Conservation (phyloP, 345 rosid genomes). For the Aurinia saxatilis region DNA sequence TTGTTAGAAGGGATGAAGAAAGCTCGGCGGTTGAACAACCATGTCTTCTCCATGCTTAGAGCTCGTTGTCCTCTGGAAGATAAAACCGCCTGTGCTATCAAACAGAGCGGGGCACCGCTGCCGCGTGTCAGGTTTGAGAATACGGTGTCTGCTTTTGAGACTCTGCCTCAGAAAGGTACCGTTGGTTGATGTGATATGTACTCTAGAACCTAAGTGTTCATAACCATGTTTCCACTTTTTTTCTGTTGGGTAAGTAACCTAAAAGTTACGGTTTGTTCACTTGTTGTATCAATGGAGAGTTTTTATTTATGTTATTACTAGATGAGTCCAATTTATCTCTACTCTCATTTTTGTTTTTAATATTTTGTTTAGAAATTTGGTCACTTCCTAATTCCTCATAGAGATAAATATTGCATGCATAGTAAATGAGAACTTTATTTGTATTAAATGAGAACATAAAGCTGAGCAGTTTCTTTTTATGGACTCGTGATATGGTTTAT, state of each 20-base stretch:
- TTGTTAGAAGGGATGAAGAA: constrained; percentile 94
- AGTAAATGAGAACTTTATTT: too few species aligned
- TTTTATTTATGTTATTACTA: too few species aligned
- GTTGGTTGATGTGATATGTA: constrained; percentile 17
- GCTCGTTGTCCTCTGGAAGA: constrained; percentile 97
- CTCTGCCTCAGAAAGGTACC: constrained; percentile 82
- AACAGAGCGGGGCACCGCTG: constrained; percentile 92
- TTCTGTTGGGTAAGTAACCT: not conserved
- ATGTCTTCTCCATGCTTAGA: constrained; percentile 95
- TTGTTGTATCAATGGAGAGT: not conserved
- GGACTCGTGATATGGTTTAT: too few species aligned
- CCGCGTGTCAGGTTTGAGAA: constrained; percentile 89
- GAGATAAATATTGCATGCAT: too few species aligned
- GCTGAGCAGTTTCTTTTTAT: too few species aligned
- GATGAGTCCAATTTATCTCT: too few species aligned
- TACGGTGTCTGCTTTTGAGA: constrained; percentile 95
- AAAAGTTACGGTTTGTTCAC: not conserved
- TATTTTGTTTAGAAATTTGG: too few species aligned
- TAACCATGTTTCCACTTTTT: not conserved
- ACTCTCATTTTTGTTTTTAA: too few species aligned
- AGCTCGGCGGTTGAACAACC: constrained; percentile 91
- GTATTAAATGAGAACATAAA: too few species aligned
- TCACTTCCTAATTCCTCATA: too few species aligned
- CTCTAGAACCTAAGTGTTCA: not conserved
- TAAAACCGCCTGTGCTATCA: constrained; percentile 91